These are phyloP conservation scores for Yamadazyma blattariae DNA, from an alignment of 1,139 yeast species.

Conservation along the genomic window DNA sequence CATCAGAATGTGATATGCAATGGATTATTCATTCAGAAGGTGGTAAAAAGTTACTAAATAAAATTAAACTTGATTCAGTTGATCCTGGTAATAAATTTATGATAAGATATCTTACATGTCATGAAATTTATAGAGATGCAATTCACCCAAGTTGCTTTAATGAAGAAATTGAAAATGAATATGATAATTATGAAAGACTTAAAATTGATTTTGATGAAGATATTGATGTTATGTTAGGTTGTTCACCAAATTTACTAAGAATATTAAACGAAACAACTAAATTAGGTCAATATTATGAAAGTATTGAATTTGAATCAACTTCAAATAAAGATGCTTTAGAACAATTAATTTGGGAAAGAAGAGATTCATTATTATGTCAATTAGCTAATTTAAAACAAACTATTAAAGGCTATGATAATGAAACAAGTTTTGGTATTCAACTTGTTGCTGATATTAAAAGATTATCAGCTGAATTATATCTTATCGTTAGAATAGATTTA, in stretches of 20 bases:
- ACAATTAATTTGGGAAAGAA: constrained; percentile 8
- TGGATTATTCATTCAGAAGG: constrained; percentile 35
- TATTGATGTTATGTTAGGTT: constrained; percentile 35
- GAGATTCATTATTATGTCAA: constrained; percentile 6
- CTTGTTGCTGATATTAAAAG: constrained; percentile 34
- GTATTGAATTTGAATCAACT: constrained; percentile 18
- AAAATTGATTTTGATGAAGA: constrained; percentile 27
- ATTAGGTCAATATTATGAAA: constrained; percentile 32
- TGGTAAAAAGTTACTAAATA: constrained; percentile 26
- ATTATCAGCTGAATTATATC: constrained; percentile 27
- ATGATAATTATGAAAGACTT: constrained; percentile 16
- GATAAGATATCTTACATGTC: constrained; percentile 31
- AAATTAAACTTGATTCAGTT: neutral
- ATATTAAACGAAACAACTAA: constrained; percentile 29
- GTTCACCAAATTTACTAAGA: constrained; percentile 32
- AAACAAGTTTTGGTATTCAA: constrained; percentile 6
- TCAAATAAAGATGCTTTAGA: constrained; percentile 6
- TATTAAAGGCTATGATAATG: neutral
- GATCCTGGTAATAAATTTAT: constrained; percentile 25
- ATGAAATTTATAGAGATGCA: constrained; percentile 41
- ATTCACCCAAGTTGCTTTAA: constrained; percentile 16
- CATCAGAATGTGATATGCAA: constrained; percentile 32
- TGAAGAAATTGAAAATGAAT: constrained; percentile 5
- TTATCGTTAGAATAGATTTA: constrained; percentile 29
- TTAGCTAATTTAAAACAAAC: constrained; percentile 8